Evolutionary conservation across 305 asterid genomes (phyloP).

Genomic region (Nicotiana rustica): DNA sequence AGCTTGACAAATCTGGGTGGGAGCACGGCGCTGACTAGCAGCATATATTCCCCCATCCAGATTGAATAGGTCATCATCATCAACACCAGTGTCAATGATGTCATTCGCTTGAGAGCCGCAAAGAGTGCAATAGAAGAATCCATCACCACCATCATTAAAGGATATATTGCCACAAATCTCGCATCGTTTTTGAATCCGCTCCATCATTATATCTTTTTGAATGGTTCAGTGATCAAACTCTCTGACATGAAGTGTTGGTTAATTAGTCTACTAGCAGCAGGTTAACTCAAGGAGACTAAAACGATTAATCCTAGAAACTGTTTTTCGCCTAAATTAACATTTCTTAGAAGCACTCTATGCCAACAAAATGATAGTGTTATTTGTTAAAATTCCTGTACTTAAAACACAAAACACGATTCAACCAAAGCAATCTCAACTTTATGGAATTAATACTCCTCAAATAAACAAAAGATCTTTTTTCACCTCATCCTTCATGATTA

Average conservation of each 20-base stretch:
- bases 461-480: not conserved
- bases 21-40: slow-evolving; percentile 43
- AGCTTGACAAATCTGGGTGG: slow-evolving; percentile 28
- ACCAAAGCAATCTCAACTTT: no score
- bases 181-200: not conserved
- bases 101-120: no score
- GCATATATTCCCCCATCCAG: slow-evolving; percentile 43
- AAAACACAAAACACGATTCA: no score
- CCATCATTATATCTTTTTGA: slow-evolving; percentile 45
- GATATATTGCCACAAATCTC: no score
- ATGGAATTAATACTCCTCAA: no score
- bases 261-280: not conserved
- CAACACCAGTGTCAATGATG: slow-evolving; percentile 33
- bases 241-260: not conserved
- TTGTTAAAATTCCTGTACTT: no score
- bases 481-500: not conserved
- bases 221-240: not conserved
- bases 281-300: not conserved
- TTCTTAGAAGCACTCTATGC: not conserved
- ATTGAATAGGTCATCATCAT: slow-evolving; percentile 52
- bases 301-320: no score
- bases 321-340: no score
- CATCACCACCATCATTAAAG: no score
- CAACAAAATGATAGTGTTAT: not conserved
- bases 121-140: no score